Evolutionary conservation across 805 yeast genomes (phyloP).

Genomic region (Schwanniomyces pseudopolymorphus): DNA sequence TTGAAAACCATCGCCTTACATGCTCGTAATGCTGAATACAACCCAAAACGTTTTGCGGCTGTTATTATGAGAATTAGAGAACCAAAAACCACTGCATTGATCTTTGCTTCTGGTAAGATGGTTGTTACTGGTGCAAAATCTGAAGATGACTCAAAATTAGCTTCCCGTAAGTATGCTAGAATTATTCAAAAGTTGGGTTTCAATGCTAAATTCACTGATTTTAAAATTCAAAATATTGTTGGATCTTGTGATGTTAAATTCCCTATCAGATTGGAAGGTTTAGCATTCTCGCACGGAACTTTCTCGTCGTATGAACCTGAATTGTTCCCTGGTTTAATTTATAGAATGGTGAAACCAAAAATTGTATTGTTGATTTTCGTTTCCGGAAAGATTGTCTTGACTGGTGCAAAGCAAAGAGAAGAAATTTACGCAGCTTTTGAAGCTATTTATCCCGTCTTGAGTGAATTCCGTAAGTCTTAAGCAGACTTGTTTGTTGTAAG

Average conservation of each 20-base stretch:
- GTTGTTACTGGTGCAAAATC: slow-evolving; percentile 99
- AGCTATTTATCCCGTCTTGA: slow-evolving; percentile 96
- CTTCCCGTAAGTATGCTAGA: slow-evolving; percentile 96
- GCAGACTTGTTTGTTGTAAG: background rate
- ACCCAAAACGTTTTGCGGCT: slow-evolving; percentile 98
- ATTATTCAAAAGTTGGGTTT: slow-evolving; percentile 97
- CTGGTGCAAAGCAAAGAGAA: slow-evolving; percentile 99
- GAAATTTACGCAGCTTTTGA: slow-evolving; percentile 98
- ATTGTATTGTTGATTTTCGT: slow-evolving; percentile 94
- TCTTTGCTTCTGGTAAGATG: slow-evolving; percentile 98
- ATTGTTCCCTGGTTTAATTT: slow-evolving; percentile 94
- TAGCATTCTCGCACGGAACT: slow-evolving; percentile 97
- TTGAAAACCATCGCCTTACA: slow-evolving; percentile 96
- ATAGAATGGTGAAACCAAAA: slow-evolving; percentile 99
- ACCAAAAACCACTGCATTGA: slow-evolving; percentile 96
- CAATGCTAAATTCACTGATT: slow-evolving; percentile 96
- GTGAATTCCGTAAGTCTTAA: slow-evolving; percentile 88
- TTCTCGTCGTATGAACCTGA: slow-evolving; percentile 99
- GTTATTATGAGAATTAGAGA: slow-evolving; percentile 99
- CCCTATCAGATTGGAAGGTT: slow-evolving; percentile 95
- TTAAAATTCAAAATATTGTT: slow-evolving; percentile 96
- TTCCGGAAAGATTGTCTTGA: slow-evolving; percentile 93
- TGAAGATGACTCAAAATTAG: slow-evolving; percentile 97
- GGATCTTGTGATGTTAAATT: slow-evolving; percentile 98
- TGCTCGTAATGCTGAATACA: slow-evolving; percentile 98